Conservation (phyloP, 2,329 filamentous ascomycete genomes). For the Periconia digitata region DNA sequence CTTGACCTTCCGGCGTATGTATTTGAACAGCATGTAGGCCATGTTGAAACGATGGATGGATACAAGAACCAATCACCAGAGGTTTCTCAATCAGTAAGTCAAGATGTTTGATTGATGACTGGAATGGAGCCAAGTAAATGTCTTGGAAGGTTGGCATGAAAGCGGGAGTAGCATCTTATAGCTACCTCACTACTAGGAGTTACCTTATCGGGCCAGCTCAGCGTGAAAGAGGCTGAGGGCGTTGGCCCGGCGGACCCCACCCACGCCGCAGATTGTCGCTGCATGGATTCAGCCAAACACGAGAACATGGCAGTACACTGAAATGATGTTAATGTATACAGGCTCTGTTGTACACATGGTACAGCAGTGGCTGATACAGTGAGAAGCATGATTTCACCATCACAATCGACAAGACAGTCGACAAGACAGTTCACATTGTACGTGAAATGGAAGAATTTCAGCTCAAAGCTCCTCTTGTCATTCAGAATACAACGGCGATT, state of each 20-base stretch:
- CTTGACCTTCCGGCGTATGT: slow-evolving; percentile 23
- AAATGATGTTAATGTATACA: no score
- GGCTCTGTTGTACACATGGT: no score
- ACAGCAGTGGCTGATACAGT: no score
- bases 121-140: neutral
- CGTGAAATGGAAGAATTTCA: no score
- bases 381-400: slow-evolving; percentile 3
- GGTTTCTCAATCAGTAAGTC: neutral
- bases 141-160: neutral
- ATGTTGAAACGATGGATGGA: slow-evolving; percentile 10
- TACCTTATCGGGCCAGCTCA: slow-evolving; percentile 7
- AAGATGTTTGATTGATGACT: neutral
- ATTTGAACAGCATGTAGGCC: slow-evolving; percentile 30
- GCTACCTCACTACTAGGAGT: neutral
- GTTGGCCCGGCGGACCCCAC: neutral
- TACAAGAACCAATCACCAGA: neutral
- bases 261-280: no score
- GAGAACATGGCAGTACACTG: no score
- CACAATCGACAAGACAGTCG: neutral
- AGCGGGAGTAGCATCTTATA: slow-evolving; percentile 8
- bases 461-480: no score
- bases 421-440: no score
- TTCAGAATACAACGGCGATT: no score
- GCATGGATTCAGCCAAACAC: no score
- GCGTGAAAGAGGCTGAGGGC: slow-evolving; percentile 7